Conservation (phyloP, 202 grass and related monocot genomes). For the Hordeum pubiflorum region DNA sequence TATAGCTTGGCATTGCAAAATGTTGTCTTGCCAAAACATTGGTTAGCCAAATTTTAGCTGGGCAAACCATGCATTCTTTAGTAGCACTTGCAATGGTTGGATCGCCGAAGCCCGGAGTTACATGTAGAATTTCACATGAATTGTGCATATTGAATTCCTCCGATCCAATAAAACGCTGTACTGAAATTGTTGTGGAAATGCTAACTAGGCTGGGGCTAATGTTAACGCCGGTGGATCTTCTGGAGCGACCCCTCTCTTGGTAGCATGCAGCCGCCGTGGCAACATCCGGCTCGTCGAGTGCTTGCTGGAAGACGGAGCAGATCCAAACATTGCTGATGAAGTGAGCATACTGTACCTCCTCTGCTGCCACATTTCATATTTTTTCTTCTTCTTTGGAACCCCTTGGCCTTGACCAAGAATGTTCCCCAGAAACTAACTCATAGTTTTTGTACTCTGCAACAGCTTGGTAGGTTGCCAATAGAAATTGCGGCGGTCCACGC, state of each 20-base stretch:
- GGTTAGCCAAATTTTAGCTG: too few relatives aligned
- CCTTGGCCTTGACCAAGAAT: not conserved
- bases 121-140: not conserved
- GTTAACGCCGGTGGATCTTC: not conserved
- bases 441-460: not conserved
- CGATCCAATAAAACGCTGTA: not conserved
- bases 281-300: not conserved
- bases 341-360: not conserved
- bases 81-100: too few relatives aligned
- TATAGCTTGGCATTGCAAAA: too few relatives aligned
- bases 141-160: not conserved
- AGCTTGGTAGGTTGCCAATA: conserved; percentile 15
- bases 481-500: conserved; percentile 21
- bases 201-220: conserved; percentile 1
- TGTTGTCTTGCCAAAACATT: too few relatives aligned
- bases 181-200: not conserved
- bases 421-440: not conserved
- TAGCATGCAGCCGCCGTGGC: not conserved
- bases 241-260: not conserved
- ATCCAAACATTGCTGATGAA: not conserved
- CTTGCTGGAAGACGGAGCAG: not conserved
- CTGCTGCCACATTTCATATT: not conserved
- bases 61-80: too few relatives aligned
- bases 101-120: not conserved
- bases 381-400: not conserved